phyloP scores from a whole-genome alignment of 2,329 filamentous ascomycete genomes.

The Calycina herbarum region DNA sequence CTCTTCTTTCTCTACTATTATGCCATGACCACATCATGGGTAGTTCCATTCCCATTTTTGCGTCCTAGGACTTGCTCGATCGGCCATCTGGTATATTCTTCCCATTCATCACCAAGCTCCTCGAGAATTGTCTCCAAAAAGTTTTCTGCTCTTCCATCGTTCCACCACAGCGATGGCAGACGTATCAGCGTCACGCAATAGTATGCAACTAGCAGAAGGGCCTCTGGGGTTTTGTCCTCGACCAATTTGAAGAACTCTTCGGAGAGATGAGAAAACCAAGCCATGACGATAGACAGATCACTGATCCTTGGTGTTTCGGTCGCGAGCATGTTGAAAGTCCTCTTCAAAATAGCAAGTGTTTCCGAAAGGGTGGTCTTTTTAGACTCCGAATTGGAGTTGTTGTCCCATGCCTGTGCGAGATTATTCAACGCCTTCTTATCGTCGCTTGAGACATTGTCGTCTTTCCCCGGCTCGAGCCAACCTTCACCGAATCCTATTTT shows the following conservation, averaged over 20 bases:
- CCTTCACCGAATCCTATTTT: slow-evolving; percentile 15
- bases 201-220: slow-evolving; percentile 40
- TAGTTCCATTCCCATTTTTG: background rate
- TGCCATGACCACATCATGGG: background rate
- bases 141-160: slow-evolving; percentile 43
- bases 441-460: slow-evolving; percentile 16
- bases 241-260: slow-evolving; percentile 39
- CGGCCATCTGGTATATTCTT: slow-evolving; percentile 31
- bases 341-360: slow-evolving; percentile 17
- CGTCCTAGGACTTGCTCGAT: slow-evolving; percentile 22
- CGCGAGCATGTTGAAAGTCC: slow-evolving; percentile 27
- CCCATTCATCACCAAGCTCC: slow-evolving; percentile 28
- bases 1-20: background rate
- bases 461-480: slow-evolving; percentile 5
- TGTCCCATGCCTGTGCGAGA: slow-evolving; percentile 24
- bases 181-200: slow-evolving; percentile 43
- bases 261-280: slow-evolving; percentile 41
- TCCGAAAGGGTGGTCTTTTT: slow-evolving; percentile 21
- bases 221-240: slow-evolving; percentile 39
- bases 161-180: slow-evolving; percentile 44
- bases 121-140: slow-evolving; percentile 41
- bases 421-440: slow-evolving; percentile 25
- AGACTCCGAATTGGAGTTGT: slow-evolving; percentile 10
- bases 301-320: slow-evolving; percentile 28
- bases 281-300: slow-evolving; percentile 30